phyloP scores from a whole-genome alignment of 1,284 basidiomycete species.

The Termitomyces sp. region DNA sequence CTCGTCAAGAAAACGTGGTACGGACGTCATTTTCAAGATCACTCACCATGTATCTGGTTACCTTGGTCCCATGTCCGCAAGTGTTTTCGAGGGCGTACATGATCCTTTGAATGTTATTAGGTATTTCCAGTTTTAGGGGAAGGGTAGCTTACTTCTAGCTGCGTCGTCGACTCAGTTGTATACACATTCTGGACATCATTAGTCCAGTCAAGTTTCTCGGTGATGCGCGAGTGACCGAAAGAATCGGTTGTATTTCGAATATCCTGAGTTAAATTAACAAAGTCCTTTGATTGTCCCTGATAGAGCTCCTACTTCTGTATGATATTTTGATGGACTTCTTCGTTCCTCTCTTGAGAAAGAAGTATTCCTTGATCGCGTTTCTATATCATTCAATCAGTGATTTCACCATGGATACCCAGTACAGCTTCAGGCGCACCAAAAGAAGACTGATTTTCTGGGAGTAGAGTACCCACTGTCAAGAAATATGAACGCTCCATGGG shows the following conservation, averaged over 20 bases:
- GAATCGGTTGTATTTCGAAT: conserved; percentile 28
- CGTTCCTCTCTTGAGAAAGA: conserved; percentile 42
- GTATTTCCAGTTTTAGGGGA: conserved; percentile 18
- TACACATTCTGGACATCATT: conserved; percentile 44
- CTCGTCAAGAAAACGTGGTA: conserved; percentile 10
- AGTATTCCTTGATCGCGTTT: conserved; percentile 38
- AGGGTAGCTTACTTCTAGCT: conserved; percentile 43
- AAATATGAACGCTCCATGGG: conserved; percentile 16
- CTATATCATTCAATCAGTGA: conserved; percentile 17
- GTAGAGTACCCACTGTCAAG: conserved; percentile 43
- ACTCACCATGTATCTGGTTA: conserved; percentile 39
- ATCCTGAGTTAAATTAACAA: conserved; percentile 19
- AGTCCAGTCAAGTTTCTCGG: conserved; percentile 48
- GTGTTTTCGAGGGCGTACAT: conserved; percentile 47
- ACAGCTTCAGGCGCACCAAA: conserved; percentile 21
- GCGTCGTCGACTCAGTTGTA: conserved; percentile 37
- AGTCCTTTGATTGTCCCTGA: not conserved
- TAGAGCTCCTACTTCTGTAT: conserved; percentile 28
- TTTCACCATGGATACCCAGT: conserved; percentile 6
- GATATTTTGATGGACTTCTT: conserved; percentile 36
- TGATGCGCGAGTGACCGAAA: conserved; percentile 36
- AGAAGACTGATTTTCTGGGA: conserved; percentile 44
- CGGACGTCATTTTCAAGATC: conserved; percentile 3
- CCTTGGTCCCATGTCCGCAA: conserved; percentile 53
- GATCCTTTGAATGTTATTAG: conserved; percentile 31